Conservation (phyloP, 139 green algal genomes). For the Raphidocelis subcapitata region DNA sequence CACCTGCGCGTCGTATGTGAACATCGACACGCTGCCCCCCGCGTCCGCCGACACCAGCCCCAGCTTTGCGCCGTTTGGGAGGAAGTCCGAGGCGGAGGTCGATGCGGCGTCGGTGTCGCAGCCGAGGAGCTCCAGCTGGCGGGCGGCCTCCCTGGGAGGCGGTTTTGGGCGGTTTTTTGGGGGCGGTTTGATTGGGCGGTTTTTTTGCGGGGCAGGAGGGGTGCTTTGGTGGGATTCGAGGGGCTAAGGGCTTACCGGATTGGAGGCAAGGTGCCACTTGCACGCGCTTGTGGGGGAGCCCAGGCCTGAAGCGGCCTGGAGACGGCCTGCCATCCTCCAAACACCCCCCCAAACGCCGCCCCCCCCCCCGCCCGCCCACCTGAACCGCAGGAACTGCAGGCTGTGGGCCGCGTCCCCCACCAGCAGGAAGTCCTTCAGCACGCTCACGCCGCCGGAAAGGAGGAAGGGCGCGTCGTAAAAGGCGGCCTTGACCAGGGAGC, state of each 20-base stretch:
- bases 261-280: too few species aligned
- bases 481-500: slow-evolving; percentile 44
- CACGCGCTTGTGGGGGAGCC: too few species aligned
- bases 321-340: too few species aligned
- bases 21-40: slow-evolving; percentile 41
- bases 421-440: slow-evolving; percentile 90
- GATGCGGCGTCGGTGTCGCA: slow-evolving; percentile 74
- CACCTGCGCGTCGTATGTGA: slow-evolving; percentile 31
- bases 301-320: too few species aligned
- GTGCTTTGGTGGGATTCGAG: too few species aligned
- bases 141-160: slow-evolving; percentile 1
- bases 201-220: not conserved
- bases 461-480: slow-evolving; percentile 77
- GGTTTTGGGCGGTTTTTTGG: not conserved
- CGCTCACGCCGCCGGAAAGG: slow-evolving; percentile 4
- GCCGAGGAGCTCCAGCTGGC: slow-evolving; percentile 39
- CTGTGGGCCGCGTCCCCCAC: slow-evolving; percentile 70
- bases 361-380: slow-evolving; percentile 31
- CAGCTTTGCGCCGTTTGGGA: slow-evolving; percentile 72
- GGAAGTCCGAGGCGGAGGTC: slow-evolving; percentile 58
- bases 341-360: not conserved
- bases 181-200: not conserved
- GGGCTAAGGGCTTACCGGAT: too few species aligned
- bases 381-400: slow-evolving; percentile 77
- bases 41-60: slow-evolving; percentile 55